A percentile compares a stretch with the other conserved stretches of the same genome.
Evolutionary conservation across 208 protist species (phyloP).

Genomic region (Acanthamoeba castellanii): DNA sequence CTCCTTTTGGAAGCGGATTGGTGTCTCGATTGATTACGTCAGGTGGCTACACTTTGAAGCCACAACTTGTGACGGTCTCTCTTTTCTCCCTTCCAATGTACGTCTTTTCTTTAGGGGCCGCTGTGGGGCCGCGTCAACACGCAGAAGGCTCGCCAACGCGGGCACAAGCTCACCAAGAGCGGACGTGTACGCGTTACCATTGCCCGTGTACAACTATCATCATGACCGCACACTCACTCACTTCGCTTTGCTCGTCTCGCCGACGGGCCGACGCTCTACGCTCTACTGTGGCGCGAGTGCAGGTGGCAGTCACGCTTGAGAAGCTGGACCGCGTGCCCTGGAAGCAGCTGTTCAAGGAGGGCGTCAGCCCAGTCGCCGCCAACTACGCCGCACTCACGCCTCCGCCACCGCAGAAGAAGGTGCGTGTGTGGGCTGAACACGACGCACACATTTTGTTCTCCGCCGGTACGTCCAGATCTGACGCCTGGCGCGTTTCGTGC

Average conservation of each 20-base stretch:
- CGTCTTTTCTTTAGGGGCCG: neutral
- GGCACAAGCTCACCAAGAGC: conserved; percentile 13
- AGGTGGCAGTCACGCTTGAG: neutral
- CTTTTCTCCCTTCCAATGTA: neutral
- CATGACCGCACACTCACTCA: too few species aligned
- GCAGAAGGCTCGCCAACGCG: neutral
- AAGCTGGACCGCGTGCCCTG: neutral
- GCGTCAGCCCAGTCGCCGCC: neutral
- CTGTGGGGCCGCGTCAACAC: neutral
- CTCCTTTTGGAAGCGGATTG: too few species aligned
- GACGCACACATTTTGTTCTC: too few species aligned
- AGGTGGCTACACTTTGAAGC: too few species aligned
- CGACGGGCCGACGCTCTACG: neutral
- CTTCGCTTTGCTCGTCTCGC: too few species aligned
- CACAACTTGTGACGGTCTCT: too few species aligned
- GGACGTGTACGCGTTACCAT: conserved; percentile 3
- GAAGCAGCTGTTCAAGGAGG: conserved; percentile 29
- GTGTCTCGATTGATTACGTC: too few species aligned
- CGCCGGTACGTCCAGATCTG: too few species aligned
- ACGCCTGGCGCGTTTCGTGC: neutral
- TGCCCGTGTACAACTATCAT: too few species aligned
- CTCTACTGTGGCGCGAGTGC: neutral
- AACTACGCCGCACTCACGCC: neutral
- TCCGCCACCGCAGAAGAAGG: neutral
- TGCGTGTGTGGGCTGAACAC: too few species aligned